Base-by-base conservation (phyloP, 805 yeast genomes). In the Kuraishia capsulata region DNA sequence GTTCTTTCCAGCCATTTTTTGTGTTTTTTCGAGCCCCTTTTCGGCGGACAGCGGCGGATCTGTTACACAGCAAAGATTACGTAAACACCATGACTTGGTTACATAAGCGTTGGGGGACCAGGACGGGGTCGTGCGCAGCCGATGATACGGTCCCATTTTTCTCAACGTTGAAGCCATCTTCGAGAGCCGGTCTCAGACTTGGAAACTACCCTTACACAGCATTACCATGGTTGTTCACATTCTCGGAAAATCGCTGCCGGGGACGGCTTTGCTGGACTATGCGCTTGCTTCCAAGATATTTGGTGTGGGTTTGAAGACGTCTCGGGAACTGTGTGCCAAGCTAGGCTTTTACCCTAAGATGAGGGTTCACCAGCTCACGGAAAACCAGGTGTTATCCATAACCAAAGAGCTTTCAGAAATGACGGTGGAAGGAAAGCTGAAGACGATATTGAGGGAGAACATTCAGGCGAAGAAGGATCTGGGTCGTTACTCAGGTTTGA, bases 291-390 rank as follows among this genome's bases (percentile, higher is more conserved):
- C 81, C 40, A 80, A 79, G 44, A 81, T 92, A 46, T 89, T 84
- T 56, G 98, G 97, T 23, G 67, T 92, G 30, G 96, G 97, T n/a
- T 59, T 64, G 34, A 58, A 64, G 39, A 76, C 83, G 8, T 90
- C 97, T 2, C 74, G 73, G 45, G 67, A 69, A 50, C 67, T 92
- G 38, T 88, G 96, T 57, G 79, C 97, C 30, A 86, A 78, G 54
- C 75, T 90, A 18, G 96, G 96, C 9, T 73, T 92, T 42, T 90
- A 89, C 54, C 97, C 97, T 34, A 69, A 73, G 56, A 89, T 90
- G 95, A 77, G 95, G 62, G 81, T 89, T 84, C 92, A 85, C 57
- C 95, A 92, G 61, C 72, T 92, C 29, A 67, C 82, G 21, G 97
- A 92, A 61, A 84, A 87, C 20, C 95, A 88, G 51, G 71, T 88